Evolutionary conservation across 2,329 filamentous ascomycete species (phyloP), one percentile per base, ranked within the genome.

Genomic region (Stemphylium lycopersici): DNA sequence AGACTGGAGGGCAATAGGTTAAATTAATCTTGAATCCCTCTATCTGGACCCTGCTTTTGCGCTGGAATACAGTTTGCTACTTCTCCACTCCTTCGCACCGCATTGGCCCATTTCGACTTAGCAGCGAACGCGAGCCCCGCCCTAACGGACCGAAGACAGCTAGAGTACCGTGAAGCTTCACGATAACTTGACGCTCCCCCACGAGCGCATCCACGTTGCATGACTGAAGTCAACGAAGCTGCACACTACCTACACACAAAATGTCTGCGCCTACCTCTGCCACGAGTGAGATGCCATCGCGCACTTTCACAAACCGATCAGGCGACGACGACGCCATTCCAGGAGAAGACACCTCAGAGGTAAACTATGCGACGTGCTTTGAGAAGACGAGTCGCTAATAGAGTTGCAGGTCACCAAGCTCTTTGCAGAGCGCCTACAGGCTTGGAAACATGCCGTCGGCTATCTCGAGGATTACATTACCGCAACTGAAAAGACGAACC

Each of bases 371-470:
- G 0, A 6, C 3, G 11, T 12, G 4, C 6, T n/a, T n/a, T 1
- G 2, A 7, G 31, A 29, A 2, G 7, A 12, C 3, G n/a, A 15
- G 10, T 8, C 15, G 2, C 48, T 62, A 32, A 65, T 40, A 41
- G 4, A 6, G n/a, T 1, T 0, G 1, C 10, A 50, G 54, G 65
- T 77, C 36, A 81, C 79, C 39, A 80, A 76, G 72, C 83, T 98
- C 44, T 88, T 99, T 61, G 83, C 88, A 50, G 91, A 98, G 80
- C 87, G 95, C 62, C 83, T 99, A 57, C 89, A 90, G 69, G 95
- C 95, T 41, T 99, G 92, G 92, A 98, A 97, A 76, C 93, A 98
- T 75, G 91, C 93, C 57, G 90, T 92, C 59, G 90, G 83, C 52
- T 93, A 96, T 72, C 83, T 99, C 42, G 92, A 98, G 77, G 91